Evolutionary conservation across 1,139 yeast species (phyloP).

Genomic region (Debaryomyces subglobosus): DNA sequence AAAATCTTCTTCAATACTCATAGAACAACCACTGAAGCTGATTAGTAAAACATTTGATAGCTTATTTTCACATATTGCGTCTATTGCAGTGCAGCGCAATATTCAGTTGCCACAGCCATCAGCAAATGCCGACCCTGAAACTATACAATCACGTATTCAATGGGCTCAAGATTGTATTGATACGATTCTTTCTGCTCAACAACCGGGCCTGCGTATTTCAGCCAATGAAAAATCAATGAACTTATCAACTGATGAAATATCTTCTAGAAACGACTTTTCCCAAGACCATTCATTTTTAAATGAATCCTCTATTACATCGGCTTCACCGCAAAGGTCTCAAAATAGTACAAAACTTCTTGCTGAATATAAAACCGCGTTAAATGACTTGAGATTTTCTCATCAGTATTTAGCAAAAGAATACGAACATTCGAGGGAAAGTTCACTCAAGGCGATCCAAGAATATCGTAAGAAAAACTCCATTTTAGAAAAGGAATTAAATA

Average conservation of each 20-base stretch:
- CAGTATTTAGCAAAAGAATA: slow-evolving; percentile 62
- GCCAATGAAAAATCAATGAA: slow-evolving; percentile 14
- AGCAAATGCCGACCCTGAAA: slow-evolving; percentile 26
- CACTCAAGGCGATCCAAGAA: slow-evolving; percentile 50
- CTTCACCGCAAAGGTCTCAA: slow-evolving; percentile 23
- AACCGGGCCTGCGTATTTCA: slow-evolving; percentile 8
- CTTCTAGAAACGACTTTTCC: slow-evolving; percentile 15
- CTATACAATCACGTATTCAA: slow-evolving; percentile 35
- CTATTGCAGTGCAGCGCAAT: slow-evolving; percentile 55
- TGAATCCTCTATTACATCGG: slow-evolving; percentile 32
- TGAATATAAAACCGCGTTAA: slow-evolving; percentile 58
- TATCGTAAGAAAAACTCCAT: slow-evolving; percentile 47
- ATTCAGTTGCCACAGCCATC: slow-evolving; percentile 53
- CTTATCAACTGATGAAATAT: slow-evolving; percentile 17
- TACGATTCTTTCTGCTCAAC: slow-evolving; percentile 26
- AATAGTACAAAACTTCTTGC: slow-evolving; percentile 32
- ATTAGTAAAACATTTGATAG: slow-evolving; percentile 38
- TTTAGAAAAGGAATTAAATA: slow-evolving; percentile 48
- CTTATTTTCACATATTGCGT: slow-evolving; percentile 55
- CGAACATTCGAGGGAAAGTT: slow-evolving; percentile 57
- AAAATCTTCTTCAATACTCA: background rate
- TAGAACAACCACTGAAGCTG: slow-evolving; percentile 8
- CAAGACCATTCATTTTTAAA: slow-evolving; percentile 23
- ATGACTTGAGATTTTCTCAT: slow-evolving; percentile 65
- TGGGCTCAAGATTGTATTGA: slow-evolving; percentile 63